Conservation (phyloP, 202 grass and related monocot genomes). For the Carex arenaria region DNA sequence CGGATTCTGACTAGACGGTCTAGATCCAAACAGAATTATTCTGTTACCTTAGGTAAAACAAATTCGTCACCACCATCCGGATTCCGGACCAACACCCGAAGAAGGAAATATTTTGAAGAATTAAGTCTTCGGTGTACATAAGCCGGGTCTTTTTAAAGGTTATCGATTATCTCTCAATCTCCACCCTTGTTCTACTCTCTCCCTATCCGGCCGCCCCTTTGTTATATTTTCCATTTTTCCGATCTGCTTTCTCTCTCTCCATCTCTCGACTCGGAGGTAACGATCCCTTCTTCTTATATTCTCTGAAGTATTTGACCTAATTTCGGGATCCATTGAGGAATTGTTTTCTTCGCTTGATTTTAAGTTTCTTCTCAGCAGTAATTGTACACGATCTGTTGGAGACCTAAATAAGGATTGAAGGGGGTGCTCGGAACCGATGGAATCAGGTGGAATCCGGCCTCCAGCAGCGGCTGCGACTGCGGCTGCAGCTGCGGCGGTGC, state of each 20-base stretch:
- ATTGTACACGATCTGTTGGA: not conserved
- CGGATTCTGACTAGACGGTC: no score
- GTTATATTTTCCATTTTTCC: not conserved
- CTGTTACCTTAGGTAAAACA: no score
- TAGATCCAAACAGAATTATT: no score
- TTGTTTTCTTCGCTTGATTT: not conserved
- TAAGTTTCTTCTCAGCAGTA: not conserved
- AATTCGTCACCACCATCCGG: not conserved
- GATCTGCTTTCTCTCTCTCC: slow-evolving; percentile 3
- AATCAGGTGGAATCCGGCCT: slow-evolving; percentile 35
- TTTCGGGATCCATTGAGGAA: not conserved
- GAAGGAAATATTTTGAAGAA: not conserved
- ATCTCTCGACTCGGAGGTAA: not conserved
- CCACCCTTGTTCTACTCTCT: not conserved
- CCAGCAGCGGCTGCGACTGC: not conserved
- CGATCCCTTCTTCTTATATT: not conserved
- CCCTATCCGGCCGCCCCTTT: slow-evolving; percentile 1
- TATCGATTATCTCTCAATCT: not conserved
- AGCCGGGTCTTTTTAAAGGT: not conserved
- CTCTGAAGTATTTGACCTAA: slow-evolving; percentile 8
- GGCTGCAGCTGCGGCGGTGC: not conserved
- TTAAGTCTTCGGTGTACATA: not conserved
- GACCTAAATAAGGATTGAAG: not conserved
- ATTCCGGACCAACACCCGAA: not conserved
- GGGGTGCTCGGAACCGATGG: slow-evolving; percentile 25